phyloP scores from a whole-genome alignment of 768 basidiomycete species.

The Steccherinum ochraceum region DNA sequence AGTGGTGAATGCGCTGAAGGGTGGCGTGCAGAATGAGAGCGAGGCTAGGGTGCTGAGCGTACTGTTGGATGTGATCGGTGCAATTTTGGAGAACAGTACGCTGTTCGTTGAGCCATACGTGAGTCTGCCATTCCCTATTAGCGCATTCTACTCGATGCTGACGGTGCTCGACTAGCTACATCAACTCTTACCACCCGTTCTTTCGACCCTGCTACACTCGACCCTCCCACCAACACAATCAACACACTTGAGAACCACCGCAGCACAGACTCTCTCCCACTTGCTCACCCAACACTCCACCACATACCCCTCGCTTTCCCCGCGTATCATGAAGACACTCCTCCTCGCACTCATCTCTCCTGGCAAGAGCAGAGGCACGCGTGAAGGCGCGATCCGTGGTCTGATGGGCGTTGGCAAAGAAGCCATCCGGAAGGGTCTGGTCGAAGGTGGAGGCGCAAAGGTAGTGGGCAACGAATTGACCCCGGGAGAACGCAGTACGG shows the following conservation, averaged over 20 bases:
- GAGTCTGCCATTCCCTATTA: too few relatives aligned
- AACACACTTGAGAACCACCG: conserved; percentile 68
- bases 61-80: conserved; percentile 77
- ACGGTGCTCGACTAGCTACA: conserved; percentile 65
- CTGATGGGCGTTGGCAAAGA: conserved; percentile 82
- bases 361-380: conserved; percentile 69
- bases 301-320: conserved; percentile 83
- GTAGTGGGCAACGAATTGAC: conserved; percentile 65
- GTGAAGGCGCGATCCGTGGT: conserved; percentile 88
- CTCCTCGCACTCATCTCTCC: conserved; percentile 74
- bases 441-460: conserved; percentile 75
- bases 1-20: conserved; percentile 55
- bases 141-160: conserved; percentile 1
- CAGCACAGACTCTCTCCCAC: conserved; percentile 79
- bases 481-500: conserved; percentile 33
- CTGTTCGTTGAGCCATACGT: conserved; percentile 97
- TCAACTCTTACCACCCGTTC: conserved; percentile 88
- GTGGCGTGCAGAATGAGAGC: conserved; percentile 45
- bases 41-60: conserved; percentile 75
- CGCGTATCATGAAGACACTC: conserved; percentile 91
- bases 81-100: conserved; percentile 79
- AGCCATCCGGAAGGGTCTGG: conserved; percentile 74
- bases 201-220: conserved; percentile 87
- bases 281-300: conserved; percentile 77
- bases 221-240: conserved; percentile 69